phyloP scores from a whole-genome alignment of 1,139 yeast species.

The Torulaspora pretoriensis region DNA sequence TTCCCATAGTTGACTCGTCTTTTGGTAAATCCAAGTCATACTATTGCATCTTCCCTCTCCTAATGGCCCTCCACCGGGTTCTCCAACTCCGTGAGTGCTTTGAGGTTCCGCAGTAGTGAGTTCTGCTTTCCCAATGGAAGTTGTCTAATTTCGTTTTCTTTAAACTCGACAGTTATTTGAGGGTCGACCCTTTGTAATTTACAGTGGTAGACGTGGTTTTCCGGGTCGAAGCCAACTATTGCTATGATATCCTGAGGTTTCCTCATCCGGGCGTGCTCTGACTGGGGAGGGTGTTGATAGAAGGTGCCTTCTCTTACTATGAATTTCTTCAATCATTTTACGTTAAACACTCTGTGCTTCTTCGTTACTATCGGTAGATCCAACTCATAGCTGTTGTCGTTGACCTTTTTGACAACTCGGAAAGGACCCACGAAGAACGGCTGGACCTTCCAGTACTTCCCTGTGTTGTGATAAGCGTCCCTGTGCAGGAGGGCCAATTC shows the following conservation, averaged over 20 bases:
- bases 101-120: background rate
- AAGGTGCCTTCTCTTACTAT: background rate
- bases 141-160: background rate
- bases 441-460: background rate
- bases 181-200: no score
- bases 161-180: background rate
- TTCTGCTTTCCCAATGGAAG: background rate
- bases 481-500: background rate
- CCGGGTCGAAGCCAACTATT: background rate
- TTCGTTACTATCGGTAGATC: background rate
- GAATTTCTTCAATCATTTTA: background rate
- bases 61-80: background rate
- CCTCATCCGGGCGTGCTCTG: background rate
- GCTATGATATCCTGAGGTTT: background rate
- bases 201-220: no score
- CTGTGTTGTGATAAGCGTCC: background rate
- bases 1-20: no score
- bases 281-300: background rate
- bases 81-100: no score
- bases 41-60: no score
- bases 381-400: background rate
- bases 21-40: background rate
- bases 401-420: background rate
- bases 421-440: conserved; percentile 2
- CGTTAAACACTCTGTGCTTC: background rate